Evolutionary conservation across 2,329 filamentous ascomycete genomes (phyloP), one percentile per base, ranked within the genome.

Genomic region (Rutstroemia sydowiana): DNA sequence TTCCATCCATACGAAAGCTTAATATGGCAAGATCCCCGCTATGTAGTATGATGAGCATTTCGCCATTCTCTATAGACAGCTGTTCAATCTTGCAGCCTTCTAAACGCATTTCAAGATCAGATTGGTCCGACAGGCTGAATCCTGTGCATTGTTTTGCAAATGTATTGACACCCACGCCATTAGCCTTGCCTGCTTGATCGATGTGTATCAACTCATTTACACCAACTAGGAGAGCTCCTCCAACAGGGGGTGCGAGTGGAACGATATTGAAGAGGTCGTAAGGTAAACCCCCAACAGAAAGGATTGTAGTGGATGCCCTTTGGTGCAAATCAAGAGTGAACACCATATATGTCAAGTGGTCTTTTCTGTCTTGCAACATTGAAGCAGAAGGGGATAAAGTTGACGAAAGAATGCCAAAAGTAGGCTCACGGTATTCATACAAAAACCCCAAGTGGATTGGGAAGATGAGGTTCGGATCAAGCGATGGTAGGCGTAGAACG

Each of bases 341-440:
- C 56, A 98, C 92, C 65, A 90, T 90, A 71, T 96, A 98, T 16
- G 84, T 85, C 44, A 95, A 74, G 60, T 88, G 81, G 66, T 98
- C 93, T 64, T 85, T 93, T 58, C 89, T 81, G 63, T 90, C 87
- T 57, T 78, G 72, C 23, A 84, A 70, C 48, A 97, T 74, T 3
- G 88, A 84, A 51, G 78, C 76, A n/a, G 90, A 91, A 13, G 85
- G 81, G 32, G 84, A 76, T 57, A 81, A 74, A 48, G 82, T 84
- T 1, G 91, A 88, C 43, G 89, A 93, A 39, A 98, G 75, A 55
- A 98, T 91, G 52, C 92, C 93, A 71, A 98, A 95, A 0, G 93
- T 98, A 11, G 93, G 92, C 70, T 97, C 93, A 68, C 93, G 85
- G 70, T 98, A 98, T 72, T 97, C 92, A 76, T 97, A 82, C 59